Conservation (phyloP, 345 rosid species). For the Eucalyptus brandiana region DNA sequence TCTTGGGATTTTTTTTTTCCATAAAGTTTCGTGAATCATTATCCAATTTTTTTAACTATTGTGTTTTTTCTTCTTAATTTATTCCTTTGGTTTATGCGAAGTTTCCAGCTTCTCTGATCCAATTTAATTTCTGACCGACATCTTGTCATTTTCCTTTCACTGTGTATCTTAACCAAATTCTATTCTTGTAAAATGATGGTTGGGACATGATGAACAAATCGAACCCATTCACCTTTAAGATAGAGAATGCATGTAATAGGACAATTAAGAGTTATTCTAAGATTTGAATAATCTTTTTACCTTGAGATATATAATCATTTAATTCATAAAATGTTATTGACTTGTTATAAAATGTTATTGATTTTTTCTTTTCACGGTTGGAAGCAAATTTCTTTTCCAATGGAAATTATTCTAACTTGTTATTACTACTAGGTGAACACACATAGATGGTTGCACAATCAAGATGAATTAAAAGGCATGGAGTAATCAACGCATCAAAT, state of each 20-base stretch:
- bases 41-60: not conserved
- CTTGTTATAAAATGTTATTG: not conserved
- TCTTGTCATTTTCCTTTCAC: too few species aligned
- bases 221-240: too few species aligned
- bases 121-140: too few species aligned
- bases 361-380: accelerated
- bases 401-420: not conserved
- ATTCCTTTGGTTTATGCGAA: too few species aligned
- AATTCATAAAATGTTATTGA: not conserved
- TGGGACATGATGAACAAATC: too few species aligned
- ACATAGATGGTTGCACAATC: not conserved
- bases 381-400: not conserved
- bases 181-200: too few species aligned
- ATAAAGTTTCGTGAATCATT: not conserved
- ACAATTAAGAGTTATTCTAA: too few species aligned
- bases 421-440: not conserved
- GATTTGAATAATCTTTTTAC: not conserved
- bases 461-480: not conserved
- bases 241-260: too few species aligned
- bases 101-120: not conserved
- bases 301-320: not conserved
- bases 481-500: not conserved
- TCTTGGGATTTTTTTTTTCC: too few species aligned
- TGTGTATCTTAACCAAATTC: too few species aligned
- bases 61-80: not conserved